Evolutionary conservation across 805 yeast species (phyloP), one percentile per base, ranked within the genome.

Genomic region (Candida xiaguanensis): DNA sequence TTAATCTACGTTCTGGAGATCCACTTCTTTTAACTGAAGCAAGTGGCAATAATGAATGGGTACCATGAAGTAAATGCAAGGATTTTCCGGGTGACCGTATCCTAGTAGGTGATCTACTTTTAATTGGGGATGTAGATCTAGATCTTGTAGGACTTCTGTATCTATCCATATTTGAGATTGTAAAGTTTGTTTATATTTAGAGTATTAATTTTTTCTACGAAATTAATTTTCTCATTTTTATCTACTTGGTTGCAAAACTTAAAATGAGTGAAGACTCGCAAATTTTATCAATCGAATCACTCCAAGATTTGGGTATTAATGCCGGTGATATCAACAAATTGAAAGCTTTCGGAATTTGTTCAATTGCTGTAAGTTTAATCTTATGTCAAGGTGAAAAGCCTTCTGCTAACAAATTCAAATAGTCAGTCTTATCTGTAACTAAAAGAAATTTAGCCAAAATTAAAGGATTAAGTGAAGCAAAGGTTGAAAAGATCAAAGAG

Each of bases 1-100:
- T 50, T 31, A 50, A 52, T 24, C 70, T 48, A 25, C 68, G 50
- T 30, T 49, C 51, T 2, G 70, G 68, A 2, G 68, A 63, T 6
- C 70, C 70, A 31, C 67, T 59, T 35, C 58, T 48, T 39, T 58
- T 49, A 7, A 56, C 46, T 7, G 65, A 59, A 16, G 15, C 23
- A 4, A 17, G 19, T 11, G 38, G 26, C 6, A 27, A 17, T 15
- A 27, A 18, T 22, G 28, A 20, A 2, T 31, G 14, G 15, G 19
- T 16, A 13, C 23, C 36, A 5, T 16, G 6, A 2, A 8, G 12
- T 28, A 28, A 11, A n/a, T 9, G 5, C 28, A 25, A 25, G 5
- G 28, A 9, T 16, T 28, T 28, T 7, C 12, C 12, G 12, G 31
- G 34, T 6, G 24, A 31, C 19, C 8, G 4, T 4, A 27, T 5